Evolutionary conservation across 208 protist genomes (phyloP).

Genomic region (Trypanosoma rangeli): DNA sequence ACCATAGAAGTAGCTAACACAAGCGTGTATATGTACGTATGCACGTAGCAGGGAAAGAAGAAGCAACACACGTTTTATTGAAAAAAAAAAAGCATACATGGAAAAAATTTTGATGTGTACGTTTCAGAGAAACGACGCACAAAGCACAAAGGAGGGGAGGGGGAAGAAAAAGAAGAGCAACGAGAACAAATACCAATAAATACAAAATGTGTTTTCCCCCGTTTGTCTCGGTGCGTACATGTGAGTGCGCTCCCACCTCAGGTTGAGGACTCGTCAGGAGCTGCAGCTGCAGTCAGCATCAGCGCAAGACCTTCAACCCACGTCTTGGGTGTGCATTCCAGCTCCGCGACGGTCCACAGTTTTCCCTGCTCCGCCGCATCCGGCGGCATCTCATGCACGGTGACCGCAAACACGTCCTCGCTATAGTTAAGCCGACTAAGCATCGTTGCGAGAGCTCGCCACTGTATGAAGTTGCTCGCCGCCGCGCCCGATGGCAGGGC

Average conservation of each 20-base stretch:
- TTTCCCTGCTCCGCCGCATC: conserved; percentile 17
- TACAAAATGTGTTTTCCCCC: neutral
- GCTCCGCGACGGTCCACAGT: conserved; percentile 29
- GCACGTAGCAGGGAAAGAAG: neutral
- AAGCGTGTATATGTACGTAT: neutral
- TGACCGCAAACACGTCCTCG: conserved; percentile 50
- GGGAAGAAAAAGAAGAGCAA: neutral
- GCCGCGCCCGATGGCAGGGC: neutral
- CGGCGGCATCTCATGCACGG: conserved; percentile 26
- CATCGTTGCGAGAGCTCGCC: conserved; percentile 44
- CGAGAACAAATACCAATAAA: neutral
- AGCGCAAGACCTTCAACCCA: conserved; percentile 16
- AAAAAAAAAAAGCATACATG: conserved; percentile 1
- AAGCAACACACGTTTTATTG: neutral
- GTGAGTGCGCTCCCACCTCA: neutral
- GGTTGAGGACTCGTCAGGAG: neutral
- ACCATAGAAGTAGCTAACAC: neutral
- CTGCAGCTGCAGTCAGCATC: conserved; percentile 3
- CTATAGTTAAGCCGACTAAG: conserved; percentile 42
- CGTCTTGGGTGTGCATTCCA: conserved; percentile 18
- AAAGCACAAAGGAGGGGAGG: neutral
- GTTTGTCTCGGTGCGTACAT: neutral
- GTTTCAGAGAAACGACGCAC: too few relatives aligned
- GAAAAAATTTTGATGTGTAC: too few relatives aligned
- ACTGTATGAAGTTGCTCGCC: conserved; percentile 47